A percentile compares a stretch with the other conserved stretches of the same genome.
phyloP scores from a whole-genome alignment of 2,329 filamentous ascomycete species.

The Fonsecaea nubica region DNA sequence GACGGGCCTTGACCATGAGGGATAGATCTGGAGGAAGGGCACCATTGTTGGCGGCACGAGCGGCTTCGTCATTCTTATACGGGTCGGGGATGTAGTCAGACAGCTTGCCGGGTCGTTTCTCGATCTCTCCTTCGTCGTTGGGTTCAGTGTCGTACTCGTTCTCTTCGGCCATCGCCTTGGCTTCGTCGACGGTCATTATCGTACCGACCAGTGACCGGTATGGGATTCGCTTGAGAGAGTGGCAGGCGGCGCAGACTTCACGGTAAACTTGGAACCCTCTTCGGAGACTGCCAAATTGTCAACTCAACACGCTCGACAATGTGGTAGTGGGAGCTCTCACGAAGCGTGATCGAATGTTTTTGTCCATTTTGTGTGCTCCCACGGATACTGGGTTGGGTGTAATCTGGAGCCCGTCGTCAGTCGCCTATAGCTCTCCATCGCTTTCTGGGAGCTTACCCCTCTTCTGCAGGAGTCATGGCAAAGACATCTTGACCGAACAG shows the following conservation, averaged over 20 bases:
- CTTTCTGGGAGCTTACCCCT: constrained; percentile 75
- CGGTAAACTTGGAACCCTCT: constrained; percentile 99
- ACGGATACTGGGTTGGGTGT: constrained; percentile 89
- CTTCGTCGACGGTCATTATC: constrained; percentile 95
- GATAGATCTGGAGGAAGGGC: constrained; percentile 96
- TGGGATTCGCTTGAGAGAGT: constrained; percentile 92
- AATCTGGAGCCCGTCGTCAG: constrained; percentile 66
- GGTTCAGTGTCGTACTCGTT: constrained; percentile 98
- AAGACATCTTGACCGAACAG: constrained; percentile 87
- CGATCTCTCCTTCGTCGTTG: constrained; percentile 96
- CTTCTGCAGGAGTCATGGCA: constrained; percentile 91
- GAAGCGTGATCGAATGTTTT: constrained; percentile 98
- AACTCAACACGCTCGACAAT: constrained; percentile 35
- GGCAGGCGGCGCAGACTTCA: constrained; percentile 97
- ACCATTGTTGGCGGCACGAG: constrained; percentile 97
- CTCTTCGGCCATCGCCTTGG: constrained; percentile 95
- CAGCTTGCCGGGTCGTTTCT: constrained; percentile 97
- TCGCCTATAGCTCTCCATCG: constrained; percentile 38
- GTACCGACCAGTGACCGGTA: constrained; percentile 91
- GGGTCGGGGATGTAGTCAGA: constrained; percentile 94
- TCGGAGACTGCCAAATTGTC: constrained; percentile 71
- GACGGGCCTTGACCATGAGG: constrained; percentile 95
- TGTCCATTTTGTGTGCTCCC: constrained; percentile 88
- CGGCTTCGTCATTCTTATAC: constrained; percentile 99
- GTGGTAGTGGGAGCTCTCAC: constrained; percentile 64